Percentiles rank a stretch among this genome's conserved stretches.
Conservation (phyloP, 306 rosid species). For the Argentina anserina region DNA sequence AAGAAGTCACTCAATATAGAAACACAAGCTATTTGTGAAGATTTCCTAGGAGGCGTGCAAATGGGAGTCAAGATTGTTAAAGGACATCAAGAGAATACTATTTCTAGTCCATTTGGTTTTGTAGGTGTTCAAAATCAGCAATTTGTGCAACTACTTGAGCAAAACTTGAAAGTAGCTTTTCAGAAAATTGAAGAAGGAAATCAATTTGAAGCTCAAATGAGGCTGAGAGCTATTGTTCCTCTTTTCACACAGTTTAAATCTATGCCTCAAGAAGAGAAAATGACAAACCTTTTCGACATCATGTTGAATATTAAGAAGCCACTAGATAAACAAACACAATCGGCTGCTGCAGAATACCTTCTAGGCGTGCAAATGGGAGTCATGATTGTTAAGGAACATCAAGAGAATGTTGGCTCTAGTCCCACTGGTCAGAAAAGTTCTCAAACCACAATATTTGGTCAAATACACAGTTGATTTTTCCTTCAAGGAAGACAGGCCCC, state of each 20-base stretch:
- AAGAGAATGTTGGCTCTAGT: too few relatives aligned
- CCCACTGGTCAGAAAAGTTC: too few relatives aligned
- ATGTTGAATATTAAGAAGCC: not conserved
- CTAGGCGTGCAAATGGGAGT: not conserved
- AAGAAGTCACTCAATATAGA: not conserved
- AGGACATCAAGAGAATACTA: not conserved
- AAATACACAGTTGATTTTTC: too few relatives aligned
- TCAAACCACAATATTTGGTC: too few relatives aligned
- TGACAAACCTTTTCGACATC: not conserved
- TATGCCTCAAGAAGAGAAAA: not conserved
- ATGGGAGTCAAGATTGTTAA: not conserved
- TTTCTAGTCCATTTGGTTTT: not conserved
- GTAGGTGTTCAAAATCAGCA: not conserved
- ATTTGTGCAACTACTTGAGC: not conserved
- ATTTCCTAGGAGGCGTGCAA: not conserved
- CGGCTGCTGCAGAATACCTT: not conserved
- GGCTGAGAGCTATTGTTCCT: not conserved
- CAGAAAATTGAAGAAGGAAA: not conserved
- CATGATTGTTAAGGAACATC: too few relatives aligned
- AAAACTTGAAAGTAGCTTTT: not conserved
- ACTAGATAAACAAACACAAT: not conserved
- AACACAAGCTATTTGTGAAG: not conserved
- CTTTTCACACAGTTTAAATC: not conserved
- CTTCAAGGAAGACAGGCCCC: too few relatives aligned
- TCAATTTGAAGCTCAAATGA: not conserved